Percentiles rank a stretch among this genome's conserved stretches.
These are phyloP conservation scores for Chaetoceros muelleri DNA, from an alignment of 108 stramenopile genomes.

Conservation along the genomic window DNA sequence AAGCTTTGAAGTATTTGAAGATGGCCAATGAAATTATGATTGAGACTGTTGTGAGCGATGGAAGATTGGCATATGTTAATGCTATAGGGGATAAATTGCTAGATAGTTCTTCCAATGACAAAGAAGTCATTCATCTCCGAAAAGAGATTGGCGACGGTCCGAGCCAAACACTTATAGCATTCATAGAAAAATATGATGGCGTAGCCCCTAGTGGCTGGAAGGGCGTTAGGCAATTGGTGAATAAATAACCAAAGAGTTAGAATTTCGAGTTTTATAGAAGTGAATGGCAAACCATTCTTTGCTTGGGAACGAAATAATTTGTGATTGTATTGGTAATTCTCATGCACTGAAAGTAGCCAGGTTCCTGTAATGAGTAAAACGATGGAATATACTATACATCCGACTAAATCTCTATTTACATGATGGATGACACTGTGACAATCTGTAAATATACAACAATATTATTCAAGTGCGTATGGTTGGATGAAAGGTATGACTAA, in stretches of 20 bases:
- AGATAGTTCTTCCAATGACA: conserved; percentile 13
- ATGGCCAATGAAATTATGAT: conserved; percentile 72
- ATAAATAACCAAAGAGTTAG: conserved; percentile 41
- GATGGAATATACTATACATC: no score
- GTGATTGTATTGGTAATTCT: no score
- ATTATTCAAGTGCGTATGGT: no score
- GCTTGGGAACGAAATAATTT: no score
- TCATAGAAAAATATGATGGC: conserved; percentile 49
- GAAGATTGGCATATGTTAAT: conserved; percentile 22
- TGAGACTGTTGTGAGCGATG: conserved; percentile 44
- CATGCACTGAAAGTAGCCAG: no score
- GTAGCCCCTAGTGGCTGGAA: conserved; percentile 58
- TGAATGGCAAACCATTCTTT: no score
- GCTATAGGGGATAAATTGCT: conserved; percentile 20
- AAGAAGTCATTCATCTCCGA: conserved; percentile 12
- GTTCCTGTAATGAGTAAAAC: no score
- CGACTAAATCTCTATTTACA: no score
- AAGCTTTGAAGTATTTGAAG: conserved; percentile 42
- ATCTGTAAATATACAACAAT: no score
- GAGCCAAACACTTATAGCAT: conserved; percentile 52
- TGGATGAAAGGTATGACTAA: no score
- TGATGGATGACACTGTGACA: no score
- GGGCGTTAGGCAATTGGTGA: conserved; percentile 69
- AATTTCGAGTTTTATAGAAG: no score
- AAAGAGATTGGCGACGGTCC: conserved; percentile 75